Percentiles rank a stretch among this genome's conserved stretches.
Conservation (phyloP, 768 basidiomycete genomes). For the Cyathus striatus region DNA sequence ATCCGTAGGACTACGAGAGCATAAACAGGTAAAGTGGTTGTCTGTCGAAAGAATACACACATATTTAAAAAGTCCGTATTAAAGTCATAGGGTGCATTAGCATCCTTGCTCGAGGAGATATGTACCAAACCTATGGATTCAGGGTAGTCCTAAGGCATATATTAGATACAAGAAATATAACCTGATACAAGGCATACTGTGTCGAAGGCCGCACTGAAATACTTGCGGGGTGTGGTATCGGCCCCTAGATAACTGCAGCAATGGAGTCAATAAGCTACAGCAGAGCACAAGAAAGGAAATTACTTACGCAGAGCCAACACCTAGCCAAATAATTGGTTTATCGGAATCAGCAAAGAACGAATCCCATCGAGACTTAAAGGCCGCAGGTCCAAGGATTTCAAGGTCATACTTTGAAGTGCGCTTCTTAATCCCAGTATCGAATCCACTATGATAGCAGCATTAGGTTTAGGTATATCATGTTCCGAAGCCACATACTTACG, state of each 20-base stretch:
- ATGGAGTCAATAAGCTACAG: too few relatives aligned
- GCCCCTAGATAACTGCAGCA: constrained; percentile 3
- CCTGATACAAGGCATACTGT: constrained; percentile 11
- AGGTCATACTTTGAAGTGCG: constrained; percentile 48
- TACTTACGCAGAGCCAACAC: constrained; percentile 33
- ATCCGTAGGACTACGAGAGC: constrained; percentile 31
- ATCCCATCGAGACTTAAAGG: constrained; percentile 47
- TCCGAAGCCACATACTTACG: constrained; percentile 55
- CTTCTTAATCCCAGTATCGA: constrained; percentile 53
- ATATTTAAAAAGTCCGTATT: not conserved
- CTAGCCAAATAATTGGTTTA: constrained; percentile 47
- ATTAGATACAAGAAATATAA: too few relatives aligned
- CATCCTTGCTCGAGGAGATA: not conserved
- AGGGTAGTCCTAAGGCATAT: not conserved
- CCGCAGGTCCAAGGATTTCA: constrained; percentile 37
- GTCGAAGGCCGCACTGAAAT: constrained; percentile 12
- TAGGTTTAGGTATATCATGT: too few relatives aligned
- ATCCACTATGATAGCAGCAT: too few relatives aligned
- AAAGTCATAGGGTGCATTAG: not conserved
- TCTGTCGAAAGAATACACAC: too few relatives aligned
- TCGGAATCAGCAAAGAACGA: constrained; percentile 48
- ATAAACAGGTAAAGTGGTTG: not conserved
- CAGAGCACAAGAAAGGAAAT: too few relatives aligned
- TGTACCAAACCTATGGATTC: not conserved
- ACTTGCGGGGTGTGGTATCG: constrained; percentile 13